These are phyloP conservation scores for Aspergillus steynii DNA, from an alignment of 495 filamentous ascomycete species.

Conservation along the genomic window DNA sequence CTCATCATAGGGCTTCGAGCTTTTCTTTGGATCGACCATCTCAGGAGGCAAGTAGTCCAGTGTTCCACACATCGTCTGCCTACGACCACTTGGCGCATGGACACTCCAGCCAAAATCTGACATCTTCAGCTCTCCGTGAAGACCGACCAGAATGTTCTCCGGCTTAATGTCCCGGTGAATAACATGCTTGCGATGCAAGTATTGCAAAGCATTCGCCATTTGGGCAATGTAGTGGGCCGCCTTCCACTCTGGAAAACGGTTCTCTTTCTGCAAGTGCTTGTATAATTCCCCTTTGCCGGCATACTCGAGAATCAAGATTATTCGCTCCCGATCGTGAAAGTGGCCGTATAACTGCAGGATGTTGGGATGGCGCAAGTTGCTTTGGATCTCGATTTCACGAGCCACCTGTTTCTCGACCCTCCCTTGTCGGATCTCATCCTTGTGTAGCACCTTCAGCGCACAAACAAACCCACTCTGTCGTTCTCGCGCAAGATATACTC, in stretches of 20 bases:
- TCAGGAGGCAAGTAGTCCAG: conserved; percentile 96
- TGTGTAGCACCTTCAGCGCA: conserved; percentile 92
- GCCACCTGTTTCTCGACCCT: conserved; percentile 93
- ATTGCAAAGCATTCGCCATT: conserved; percentile 87
- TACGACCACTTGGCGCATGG: conserved; percentile 89
- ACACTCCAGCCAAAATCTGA: conserved; percentile 97
- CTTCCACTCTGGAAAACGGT: conserved; percentile 87
- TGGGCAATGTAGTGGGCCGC: conserved; percentile 94
- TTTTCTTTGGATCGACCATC: conserved; percentile 79
- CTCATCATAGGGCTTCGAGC: conserved; percentile 82
- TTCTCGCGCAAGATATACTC: conserved; percentile 92
- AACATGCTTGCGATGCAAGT: conserved; percentile 93
- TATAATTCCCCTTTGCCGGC: conserved; percentile 92
- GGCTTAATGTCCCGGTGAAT: conserved; percentile 99
- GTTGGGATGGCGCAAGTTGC: conserved; percentile 90
- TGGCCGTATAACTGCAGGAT: conserved; percentile 89
- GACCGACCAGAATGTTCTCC: conserved; percentile 93
- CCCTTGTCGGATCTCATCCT: conserved; percentile 82
- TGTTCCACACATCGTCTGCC: conserved; percentile 91
- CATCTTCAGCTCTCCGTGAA: conserved; percentile 96
- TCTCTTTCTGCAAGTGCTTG: conserved; percentile 85
- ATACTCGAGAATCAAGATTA: conserved; percentile 92
- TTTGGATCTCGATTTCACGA: conserved; percentile 95
- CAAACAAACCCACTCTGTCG: conserved; percentile 85
- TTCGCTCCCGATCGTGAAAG: conserved; percentile 91